Evolutionary conservation across 352 stramenopile species (phyloP).

Genomic region (Phytopythium cucurbitacearum): DNA sequence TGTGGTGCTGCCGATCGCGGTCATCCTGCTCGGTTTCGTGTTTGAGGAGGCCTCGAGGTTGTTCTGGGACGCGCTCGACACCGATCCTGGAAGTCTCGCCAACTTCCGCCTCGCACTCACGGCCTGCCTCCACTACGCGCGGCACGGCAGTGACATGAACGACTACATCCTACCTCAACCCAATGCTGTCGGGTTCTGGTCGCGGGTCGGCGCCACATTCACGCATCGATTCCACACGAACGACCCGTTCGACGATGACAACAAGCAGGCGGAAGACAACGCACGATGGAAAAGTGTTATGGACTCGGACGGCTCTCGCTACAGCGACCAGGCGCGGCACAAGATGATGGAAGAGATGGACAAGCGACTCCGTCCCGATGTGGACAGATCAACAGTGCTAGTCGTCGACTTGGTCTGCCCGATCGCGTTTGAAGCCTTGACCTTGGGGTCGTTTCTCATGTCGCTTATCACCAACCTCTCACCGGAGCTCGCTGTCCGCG

Average conservation of each 20-base stretch:
- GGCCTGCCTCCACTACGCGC: constrained; percentile 80
- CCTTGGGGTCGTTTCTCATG: constrained; percentile 54
- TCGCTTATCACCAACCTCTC: constrained; percentile 56
- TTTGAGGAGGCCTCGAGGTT: constrained; percentile 79
- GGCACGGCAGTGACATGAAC: constrained; percentile 71
- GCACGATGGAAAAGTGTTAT: no score
- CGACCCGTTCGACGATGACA: constrained; percentile 70
- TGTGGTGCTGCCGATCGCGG: constrained; percentile 55
- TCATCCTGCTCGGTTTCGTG: constrained; percentile 77
- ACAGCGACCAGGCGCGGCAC: constrained; percentile 21
- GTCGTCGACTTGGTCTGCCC: constrained; percentile 81
- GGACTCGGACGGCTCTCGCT: no score
- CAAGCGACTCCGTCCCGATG: constrained; percentile 36
- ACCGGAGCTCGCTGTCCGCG: constrained; percentile 56
- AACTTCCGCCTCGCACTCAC: constrained; percentile 82
- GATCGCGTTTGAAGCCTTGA: constrained; percentile 72
- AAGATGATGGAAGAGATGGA: constrained; percentile 51
- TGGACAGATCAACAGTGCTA: constrained; percentile 80
- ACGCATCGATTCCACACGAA: constrained; percentile 37
- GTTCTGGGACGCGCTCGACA: constrained; percentile 81
- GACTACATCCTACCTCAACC: constrained; percentile 50
- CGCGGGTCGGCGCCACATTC: constrained; percentile 29
- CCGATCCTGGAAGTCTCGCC: constrained; percentile 65
- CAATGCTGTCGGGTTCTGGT: constrained; percentile 28
- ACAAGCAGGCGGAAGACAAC: constrained; percentile 63